phyloP scores from a whole-genome alignment of 495 filamentous ascomycete species.

The Zalerion maritima region DNA sequence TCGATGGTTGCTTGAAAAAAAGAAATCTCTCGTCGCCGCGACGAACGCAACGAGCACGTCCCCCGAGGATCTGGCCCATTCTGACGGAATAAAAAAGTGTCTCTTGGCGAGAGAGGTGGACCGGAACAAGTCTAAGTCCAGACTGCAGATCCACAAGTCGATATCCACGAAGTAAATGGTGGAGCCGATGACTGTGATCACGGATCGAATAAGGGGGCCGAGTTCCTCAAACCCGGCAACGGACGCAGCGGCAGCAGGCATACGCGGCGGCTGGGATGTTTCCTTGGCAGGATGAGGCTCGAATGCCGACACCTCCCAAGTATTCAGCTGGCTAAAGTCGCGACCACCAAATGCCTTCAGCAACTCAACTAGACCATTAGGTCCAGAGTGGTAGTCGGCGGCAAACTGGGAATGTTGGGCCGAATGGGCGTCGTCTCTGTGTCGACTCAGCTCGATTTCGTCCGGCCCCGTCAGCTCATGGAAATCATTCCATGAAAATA shows the following conservation, averaged over 20 bases:
- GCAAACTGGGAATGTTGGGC: not conserved
- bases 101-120: conserved; percentile 4
- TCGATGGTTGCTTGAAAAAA: conserved; percentile 8
- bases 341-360: not conserved
- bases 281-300: conserved; percentile 1
- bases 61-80: conserved; percentile 8
- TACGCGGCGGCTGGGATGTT: conserved; percentile 5
- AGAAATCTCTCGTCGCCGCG: conserved; percentile 3
- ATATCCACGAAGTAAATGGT: conserved; percentile 14
- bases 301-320: conserved; percentile 2
- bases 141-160: conserved; percentile 16
- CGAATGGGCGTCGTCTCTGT: too few species aligned
- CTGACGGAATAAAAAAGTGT: conserved; percentile 15
- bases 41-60: conserved; percentile 1
- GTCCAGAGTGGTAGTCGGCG: conserved; percentile 6
- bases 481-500: conserved; percentile 13
- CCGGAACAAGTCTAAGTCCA: not conserved
- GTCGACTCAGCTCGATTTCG: conserved; percentile 3
- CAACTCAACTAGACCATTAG: conserved; percentile 6
- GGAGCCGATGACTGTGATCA: conserved; percentile 8
- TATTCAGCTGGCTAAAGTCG: conserved; percentile 8
- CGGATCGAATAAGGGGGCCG: not conserved
- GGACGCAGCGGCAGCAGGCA: not conserved
- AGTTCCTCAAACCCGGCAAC: not conserved
- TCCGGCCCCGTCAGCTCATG: conserved; percentile 4